Base-by-base conservation (phyloP, 2,329 filamentous ascomycete species). In the Amphichorda felina region DNA sequence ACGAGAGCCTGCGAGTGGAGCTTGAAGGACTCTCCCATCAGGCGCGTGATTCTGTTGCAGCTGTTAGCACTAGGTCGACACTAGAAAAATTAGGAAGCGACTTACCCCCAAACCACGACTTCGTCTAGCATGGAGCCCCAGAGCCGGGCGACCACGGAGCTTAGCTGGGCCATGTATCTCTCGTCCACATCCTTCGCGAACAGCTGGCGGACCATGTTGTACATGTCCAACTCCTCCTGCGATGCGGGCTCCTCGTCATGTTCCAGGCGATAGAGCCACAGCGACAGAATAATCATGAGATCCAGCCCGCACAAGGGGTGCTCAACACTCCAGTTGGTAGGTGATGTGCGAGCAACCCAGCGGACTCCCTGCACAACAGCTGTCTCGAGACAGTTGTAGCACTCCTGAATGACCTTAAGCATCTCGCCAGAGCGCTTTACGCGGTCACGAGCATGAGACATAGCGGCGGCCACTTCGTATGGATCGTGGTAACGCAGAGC, bases 121-220 rank as follows among this genome's bases (percentile, higher is more conserved):
- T 95, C 91, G 55, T 96, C 91, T 45, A 96, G 79, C 82, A 96
- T 95, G 44, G 86, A 89, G 49, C 89, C 91, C 91, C 91, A 98
- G 31, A 96, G 76, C 50, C 85, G 79, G 43, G 89, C 88, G 30
- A 98, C 89, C 35, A 86, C 86, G n/a, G 88, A 91, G 66, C 89
- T 95, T 47, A 98, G 68, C 56, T 93, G 88, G 35, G 78, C 71
- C 44, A 80, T 81, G 56, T 85, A 85, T 17, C 77, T 70, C 50
- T 93, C 84, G 40, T 89, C 81, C 36, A 84, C 76, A 52, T 96
- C 88, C 53, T 93, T 89, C 49, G 91, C 85, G 53, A 94, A 94
- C 48, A 96, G 68, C 57, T 79, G 79, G 46, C 87, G 82, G 41
- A 96, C 72, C 65, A 93, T 94, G 66, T 88, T 83, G 61, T 94